Conservation (phyloP, 2,329 filamentous ascomycete genomes). For the Penicillium digitatum region DNA sequence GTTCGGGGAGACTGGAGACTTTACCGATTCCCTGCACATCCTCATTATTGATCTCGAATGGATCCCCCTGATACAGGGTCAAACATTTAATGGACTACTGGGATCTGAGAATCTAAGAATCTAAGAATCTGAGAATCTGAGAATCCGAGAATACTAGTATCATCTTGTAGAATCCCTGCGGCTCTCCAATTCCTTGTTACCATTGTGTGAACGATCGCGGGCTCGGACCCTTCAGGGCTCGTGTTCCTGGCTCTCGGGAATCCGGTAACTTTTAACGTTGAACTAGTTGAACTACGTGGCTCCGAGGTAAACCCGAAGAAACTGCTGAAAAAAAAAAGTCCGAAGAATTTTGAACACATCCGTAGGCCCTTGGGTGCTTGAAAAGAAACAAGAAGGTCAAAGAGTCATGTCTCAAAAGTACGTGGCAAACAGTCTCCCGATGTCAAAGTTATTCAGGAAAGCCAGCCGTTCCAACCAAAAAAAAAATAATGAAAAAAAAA, state of each 20-base stretch:
- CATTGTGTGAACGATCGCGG: constrained; percentile 9
- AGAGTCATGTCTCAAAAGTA: neutral
- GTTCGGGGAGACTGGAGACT: neutral
- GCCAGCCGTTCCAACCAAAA: neutral
- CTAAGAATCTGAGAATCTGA: too few species aligned
- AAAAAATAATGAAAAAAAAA: too few species aligned
- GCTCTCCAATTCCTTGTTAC: neutral
- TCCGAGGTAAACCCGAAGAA: neutral
- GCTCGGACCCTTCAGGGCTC: constrained; percentile 9
- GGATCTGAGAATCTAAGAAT: too few species aligned
- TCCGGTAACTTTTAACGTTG: neutral
- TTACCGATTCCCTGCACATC: neutral
- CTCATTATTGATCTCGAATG: neutral
- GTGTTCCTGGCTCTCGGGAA: constrained; percentile 14
- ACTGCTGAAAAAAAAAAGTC: neutral
- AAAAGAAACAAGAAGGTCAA: neutral
- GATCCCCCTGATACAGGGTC: neutral
- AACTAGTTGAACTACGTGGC: neutral
- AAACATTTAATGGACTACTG: neutral
- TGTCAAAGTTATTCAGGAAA: neutral
- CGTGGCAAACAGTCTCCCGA: neutral
- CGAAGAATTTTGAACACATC: too few species aligned
- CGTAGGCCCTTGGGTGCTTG: neutral
- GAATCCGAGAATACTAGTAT: too few species aligned
- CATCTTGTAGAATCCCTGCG: neutral